Base-by-base conservation (phyloP, 164 flowering plant species). In the Dillenia suffruticosa region DNA sequence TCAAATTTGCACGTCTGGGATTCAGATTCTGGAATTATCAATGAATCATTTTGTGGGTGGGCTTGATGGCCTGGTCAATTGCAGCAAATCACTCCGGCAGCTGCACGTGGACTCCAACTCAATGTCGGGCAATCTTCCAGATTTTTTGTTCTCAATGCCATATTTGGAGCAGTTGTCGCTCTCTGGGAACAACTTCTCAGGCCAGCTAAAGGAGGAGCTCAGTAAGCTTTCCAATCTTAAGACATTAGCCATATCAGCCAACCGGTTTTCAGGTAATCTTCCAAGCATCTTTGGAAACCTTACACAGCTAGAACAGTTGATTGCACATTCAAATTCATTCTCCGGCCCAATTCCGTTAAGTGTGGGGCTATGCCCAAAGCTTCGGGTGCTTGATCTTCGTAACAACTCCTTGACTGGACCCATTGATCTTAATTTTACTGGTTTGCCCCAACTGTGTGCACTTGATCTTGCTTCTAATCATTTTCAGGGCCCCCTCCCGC, bases 391-490 rank as follows among this genome's bases (percentile, higher is more conserved):
- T 73, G 82, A 87, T 72, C 81, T 92, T 68, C 60, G 91, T 52
- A 84, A 87, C 78, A 92, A 89, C 72, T 82, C 92, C 44, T 68
- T 92, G 10, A 51, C 56, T 0, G 96, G 94, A 1, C 17, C 14
- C 9, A 61, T 86, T 49, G 67, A 73, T 72, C 73, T 87, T 50
- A 72, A 85, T 74, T 92, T 87, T 76, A 65, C 84, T 46, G 63
- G 72, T 52, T 64, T 89, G 76, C 57, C 80, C 1, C 60, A 67
- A 65, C 89, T 92, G 11, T 61, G 62, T 44, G 70, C 81, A 19
- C 88, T 92, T 74, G 96, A 92, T 76, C 85, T 92, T 50, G 96
- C 87, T 16, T 70, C 78, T 32, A 92, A 92, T 72, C 81, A 59
- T 61, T 84, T 92, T 22, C 13, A 11, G 40, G 94, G 98, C 16